A percentile compares a stretch with the other conserved stretches of the same genome.
phyloP scores from a whole-genome alignment of 2,329 filamentous ascomycete species.

The Nemania bipapillata region DNA sequence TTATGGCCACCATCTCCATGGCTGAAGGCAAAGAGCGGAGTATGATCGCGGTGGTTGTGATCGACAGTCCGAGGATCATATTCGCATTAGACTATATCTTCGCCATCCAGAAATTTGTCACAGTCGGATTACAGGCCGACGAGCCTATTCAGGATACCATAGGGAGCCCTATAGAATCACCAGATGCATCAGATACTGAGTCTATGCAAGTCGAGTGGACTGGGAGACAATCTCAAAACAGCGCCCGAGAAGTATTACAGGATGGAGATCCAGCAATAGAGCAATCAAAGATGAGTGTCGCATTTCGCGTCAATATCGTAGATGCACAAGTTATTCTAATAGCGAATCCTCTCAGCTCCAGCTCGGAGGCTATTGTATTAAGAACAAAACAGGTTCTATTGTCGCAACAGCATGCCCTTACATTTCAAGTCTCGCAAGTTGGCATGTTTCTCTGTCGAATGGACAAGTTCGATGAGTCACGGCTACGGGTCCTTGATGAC shows the following conservation, averaged over 20 bases:
- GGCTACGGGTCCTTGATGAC: constrained; percentile 92
- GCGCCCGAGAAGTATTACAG: constrained; percentile 41
- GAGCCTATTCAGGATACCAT: constrained; percentile 65
- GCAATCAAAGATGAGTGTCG: constrained; percentile 73
- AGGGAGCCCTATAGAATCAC: constrained; percentile 66
- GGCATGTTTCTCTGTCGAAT: constrained; percentile 99
- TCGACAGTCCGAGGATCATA: constrained; percentile 94
- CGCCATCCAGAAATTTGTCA: constrained; percentile 84
- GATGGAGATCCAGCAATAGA: constrained; percentile 43
- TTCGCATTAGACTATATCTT: constrained; percentile 96
- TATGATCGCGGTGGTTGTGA: constrained; percentile 88
- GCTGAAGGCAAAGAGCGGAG: constrained; percentile 83
- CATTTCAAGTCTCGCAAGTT: constrained; percentile 90
- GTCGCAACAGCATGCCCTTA: constrained; percentile 92
- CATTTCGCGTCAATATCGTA: constrained; percentile 91
- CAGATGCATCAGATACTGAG: constrained; percentile 69
- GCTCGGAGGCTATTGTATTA: constrained; percentile 94
- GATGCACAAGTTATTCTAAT: constrained; percentile 97
- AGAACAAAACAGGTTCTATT: constrained; percentile 93
- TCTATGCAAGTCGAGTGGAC: constrained; percentile 63
- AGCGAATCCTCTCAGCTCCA: constrained; percentile 88
- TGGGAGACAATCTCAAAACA: constrained; percentile 52
- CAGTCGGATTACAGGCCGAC: constrained; percentile 74
- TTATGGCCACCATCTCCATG: constrained; percentile 97
- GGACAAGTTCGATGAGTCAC: constrained; percentile 93